Base-by-base conservation (phyloP, 2,329 filamentous ascomycete species). In the Blumeriella jaapii region DNA sequence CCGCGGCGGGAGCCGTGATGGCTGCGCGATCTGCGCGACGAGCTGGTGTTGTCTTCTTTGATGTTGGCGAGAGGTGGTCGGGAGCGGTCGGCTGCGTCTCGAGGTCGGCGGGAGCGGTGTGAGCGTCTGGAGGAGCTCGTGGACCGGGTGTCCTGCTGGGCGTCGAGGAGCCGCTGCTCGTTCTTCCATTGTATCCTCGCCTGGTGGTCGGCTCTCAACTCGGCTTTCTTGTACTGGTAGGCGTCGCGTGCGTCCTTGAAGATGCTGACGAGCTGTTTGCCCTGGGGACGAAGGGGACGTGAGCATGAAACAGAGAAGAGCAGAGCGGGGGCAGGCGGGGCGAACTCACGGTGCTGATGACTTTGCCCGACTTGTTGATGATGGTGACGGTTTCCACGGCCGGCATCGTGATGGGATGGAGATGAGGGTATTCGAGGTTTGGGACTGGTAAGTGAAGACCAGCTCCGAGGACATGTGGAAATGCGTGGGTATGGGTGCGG, bases 201-300 rank as follows among this genome's bases (percentile, higher is more conserved):
- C 52, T 78, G 76, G 51, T 76, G 71, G 47, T 83, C 74, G 13
- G 78, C 74, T 56, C 76, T 77, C 50, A 94, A 70, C 48, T 86
- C 76, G 5, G 83, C 80, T 59, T 93, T 94, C 55, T 83, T 83
- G 54, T 93, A 84, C 38, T 78, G 71, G 61, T 96, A 96, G 39
- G 83, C 82, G 35, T 78, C 75, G 56, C 84, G 85, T 45, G 87
- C 89, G 56, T 95, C 86, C 58, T 85, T 93, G 68, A 93, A 93
- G 54, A 95, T 80, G 55, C 77, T 79, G 54, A 93, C 73, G 15
- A 96, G 67, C 51, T 94, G 83, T 62, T 93, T 94, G 54, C 85
- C 85, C 85, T 93, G 53, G 22, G n/a, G 4, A 3, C 12, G 22
- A 24, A 3, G 10, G 7, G 7, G 22, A 24, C 22, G 22, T 9